These are phyloP conservation scores for Phytophthora sojae DNA, from an alignment of 352 stramenopile genomes.

Conservation along the genomic window DNA sequence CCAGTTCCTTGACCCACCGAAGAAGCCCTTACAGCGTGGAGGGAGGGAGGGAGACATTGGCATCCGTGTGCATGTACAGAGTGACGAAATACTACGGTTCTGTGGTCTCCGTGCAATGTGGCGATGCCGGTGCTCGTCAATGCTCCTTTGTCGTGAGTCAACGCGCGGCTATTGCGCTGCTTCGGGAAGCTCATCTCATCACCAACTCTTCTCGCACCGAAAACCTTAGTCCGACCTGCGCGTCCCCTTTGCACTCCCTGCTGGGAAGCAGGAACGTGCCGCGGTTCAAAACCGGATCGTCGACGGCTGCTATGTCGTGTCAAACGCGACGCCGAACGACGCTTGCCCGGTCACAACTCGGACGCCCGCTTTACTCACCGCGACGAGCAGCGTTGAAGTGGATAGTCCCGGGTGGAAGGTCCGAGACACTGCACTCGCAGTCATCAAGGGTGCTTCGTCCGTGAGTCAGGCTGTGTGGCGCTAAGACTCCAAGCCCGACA, in stretches of 20 bases:
- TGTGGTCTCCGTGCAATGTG: constrained; percentile 9
- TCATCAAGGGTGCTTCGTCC: constrained; percentile 22
- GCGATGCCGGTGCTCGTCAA: constrained; percentile 2
- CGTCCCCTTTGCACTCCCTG: constrained; percentile 8
- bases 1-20: constrained; percentile 13
- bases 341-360: neutral
- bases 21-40: no score
- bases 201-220: constrained; percentile 25
- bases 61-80: neutral
- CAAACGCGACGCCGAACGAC: constrained; percentile 6
- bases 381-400: constrained; percentile 19
- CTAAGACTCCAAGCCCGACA: constrained; percentile 15
- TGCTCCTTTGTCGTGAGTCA: constrained; percentile 22
- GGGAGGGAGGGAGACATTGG: neutral
- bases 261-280: constrained; percentile 26
- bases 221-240: constrained; percentile 31
- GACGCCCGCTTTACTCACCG: neutral
- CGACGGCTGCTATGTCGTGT: constrained; percentile 23
- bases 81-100: no score
- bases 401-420: constrained; percentile 25
- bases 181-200: constrained; percentile 13
- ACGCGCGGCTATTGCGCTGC: constrained; percentile 6
- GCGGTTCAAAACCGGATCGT: constrained; percentile 10
- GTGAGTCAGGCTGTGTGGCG: constrained; percentile 34
- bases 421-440: constrained; percentile 23